Base-by-base conservation (phyloP, 805 yeast species). In the Sugiyamaella floridensis region DNA sequence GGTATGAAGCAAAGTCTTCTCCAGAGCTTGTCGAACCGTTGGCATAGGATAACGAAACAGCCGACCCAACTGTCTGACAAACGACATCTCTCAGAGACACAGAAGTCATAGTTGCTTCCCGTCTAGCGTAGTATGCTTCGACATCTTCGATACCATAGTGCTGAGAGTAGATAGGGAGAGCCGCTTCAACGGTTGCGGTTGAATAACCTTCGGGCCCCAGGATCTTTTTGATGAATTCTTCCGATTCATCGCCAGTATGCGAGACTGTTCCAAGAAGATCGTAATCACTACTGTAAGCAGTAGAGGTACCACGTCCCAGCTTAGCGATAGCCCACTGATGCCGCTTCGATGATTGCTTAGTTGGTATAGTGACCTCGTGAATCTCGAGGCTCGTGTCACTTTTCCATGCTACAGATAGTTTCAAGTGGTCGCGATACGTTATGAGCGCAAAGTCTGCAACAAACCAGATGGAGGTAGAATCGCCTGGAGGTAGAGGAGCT, bases 371-470 rank as follows among this genome's bases (percentile, higher is more conserved):
- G 37, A 41, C 28, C 10, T 48, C 26, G 11, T 74, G 73, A n/a
- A 79, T 57, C 42, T 74, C 67, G 12, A 82, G 76, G 1, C 78
- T 73, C 1, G 79, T 74, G 56, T 83, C 83, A 58, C 86, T 79
- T 61, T 83, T 84, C 86, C 87, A 82, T 34, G 83, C 67, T 0
- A 74, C 70, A 63, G 74, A 67, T 2, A 78, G 55, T 43, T 69
- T 67, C 18, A 74, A 51, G 40, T 57, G 51, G 3, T 53, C 47
- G 6, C 45, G 44, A 1, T 51, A n/a, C 7, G 51, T 52, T 2
- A 59, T 52, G 22, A 78, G 58, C 52, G 67, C 63, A 57, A 72
- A 74, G 57, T 79, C 82, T 53, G 76, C 73, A 44, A 79, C 67
- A 41, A 72, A 67, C 83, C 83, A 80, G 16, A 73, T 64, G 1